Conservation (phyloP, 495 filamentous ascomycete genomes). For the Penicillium nucicola region DNA sequence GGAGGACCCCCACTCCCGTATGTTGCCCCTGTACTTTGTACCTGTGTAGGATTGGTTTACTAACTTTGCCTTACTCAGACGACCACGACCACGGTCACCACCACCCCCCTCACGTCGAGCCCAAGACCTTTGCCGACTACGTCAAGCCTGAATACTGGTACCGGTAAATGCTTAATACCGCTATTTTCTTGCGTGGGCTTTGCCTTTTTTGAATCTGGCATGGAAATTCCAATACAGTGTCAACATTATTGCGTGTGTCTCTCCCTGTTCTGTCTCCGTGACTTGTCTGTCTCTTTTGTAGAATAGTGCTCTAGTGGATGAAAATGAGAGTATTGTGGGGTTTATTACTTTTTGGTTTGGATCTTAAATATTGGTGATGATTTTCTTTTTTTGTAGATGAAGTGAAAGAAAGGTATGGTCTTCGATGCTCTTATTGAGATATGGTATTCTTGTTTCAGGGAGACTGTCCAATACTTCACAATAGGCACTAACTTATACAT, state of each 20-base stretch:
- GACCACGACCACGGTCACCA: slow-evolving; percentile 50
- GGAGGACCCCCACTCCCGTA: slow-evolving; percentile 61
- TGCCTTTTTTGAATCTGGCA: slow-evolving; percentile 3
- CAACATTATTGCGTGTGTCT: slow-evolving; percentile 16
- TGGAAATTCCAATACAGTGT: slow-evolving; percentile 6
- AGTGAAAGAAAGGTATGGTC: too few species aligned
- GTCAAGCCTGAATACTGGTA: slow-evolving; percentile 91
- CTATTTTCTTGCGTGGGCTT: slow-evolving; percentile 6
- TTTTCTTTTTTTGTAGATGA: too few species aligned
- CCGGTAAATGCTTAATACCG: slow-evolving; percentile 37
- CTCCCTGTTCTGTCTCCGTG: slow-evolving; percentile 24
- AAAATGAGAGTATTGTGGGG: slow-evolving; percentile 27
- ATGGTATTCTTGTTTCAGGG: too few species aligned
- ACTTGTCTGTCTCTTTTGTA: slow-evolving; percentile 38
- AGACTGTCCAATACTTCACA: too few species aligned
- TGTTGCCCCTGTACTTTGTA: slow-evolving; percentile 12
- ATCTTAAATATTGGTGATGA: too few species aligned
- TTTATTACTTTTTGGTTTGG: slow-evolving; percentile 13
- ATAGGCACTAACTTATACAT: too few species aligned
- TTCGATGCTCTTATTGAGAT: not conserved
- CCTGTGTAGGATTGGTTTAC: not conserved
- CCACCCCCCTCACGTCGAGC: slow-evolving; percentile 65
- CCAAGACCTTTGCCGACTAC: slow-evolving; percentile 90
- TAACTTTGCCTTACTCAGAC: slow-evolving; percentile 15
- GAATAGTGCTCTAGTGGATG: slow-evolving; percentile 42